phyloP scores from a whole-genome alignment of 2,329 filamentous ascomycete genomes.

The Trichoderma atrobrunneum region DNA sequence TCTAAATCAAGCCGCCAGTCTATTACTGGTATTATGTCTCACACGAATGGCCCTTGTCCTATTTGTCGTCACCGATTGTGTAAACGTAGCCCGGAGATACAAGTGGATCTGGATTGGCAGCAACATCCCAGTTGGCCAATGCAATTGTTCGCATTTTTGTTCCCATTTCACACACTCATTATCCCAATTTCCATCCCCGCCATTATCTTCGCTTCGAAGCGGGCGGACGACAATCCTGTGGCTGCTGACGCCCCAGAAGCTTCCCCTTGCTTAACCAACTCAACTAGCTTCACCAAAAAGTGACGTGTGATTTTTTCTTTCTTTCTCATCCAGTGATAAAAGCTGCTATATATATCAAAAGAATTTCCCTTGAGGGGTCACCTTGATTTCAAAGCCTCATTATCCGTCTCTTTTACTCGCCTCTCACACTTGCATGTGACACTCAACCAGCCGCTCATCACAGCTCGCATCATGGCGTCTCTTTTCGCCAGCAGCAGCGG shows the following conservation, averaged over 20 bases:
- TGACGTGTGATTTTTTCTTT: background rate
- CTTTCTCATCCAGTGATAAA: background rate
- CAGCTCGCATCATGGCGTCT: background rate
- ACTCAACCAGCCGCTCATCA: background rate
- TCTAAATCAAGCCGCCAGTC: background rate
- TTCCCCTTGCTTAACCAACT: background rate
- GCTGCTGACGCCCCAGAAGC: background rate
- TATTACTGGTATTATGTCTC: background rate
- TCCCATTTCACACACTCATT: background rate
- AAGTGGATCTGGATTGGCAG: background rate
- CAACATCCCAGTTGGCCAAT: background rate
- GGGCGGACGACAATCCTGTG: background rate
- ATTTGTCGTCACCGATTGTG: background rate
- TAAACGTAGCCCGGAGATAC: background rate
- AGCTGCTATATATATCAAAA: background rate
- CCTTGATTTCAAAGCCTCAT: background rate
- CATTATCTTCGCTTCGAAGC: background rate
- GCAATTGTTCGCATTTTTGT: background rate
- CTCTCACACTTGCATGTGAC: background rate
- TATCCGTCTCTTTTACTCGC: background rate
- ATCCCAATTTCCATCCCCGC: background rate
- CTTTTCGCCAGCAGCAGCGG: background rate
- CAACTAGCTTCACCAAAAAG: background rate
- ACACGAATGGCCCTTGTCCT: background rate
- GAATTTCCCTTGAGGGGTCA: background rate